These are phyloP conservation scores for Calonectria montana DNA, from an alignment of 2,329 filamentous ascomycete species.

Conservation along the genomic window DNA sequence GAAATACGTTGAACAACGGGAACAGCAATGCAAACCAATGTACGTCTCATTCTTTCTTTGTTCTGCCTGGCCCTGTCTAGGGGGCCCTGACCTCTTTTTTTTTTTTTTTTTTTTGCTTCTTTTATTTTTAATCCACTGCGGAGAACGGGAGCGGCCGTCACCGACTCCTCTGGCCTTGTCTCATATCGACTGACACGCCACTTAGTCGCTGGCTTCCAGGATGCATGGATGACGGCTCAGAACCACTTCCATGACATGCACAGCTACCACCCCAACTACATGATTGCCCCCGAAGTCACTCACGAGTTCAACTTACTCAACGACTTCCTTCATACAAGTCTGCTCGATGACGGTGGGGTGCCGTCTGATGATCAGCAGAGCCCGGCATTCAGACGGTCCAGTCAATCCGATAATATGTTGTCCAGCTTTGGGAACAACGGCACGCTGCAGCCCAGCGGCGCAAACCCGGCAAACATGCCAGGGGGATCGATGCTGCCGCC, in stretches of 20 bases:
- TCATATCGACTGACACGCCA: slow-evolving; percentile 42
- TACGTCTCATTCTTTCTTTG: slow-evolving; percentile 62
- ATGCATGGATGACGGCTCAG: slow-evolving; percentile 83
- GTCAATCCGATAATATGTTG: slow-evolving; percentile 61
- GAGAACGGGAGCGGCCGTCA: slow-evolving; percentile 38
- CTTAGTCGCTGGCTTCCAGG: slow-evolving; percentile 81
- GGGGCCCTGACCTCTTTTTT: slow-evolving; percentile 23
- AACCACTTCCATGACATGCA: slow-evolving; percentile 90
- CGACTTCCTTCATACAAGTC: slow-evolving; percentile 92
- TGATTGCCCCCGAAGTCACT: slow-evolving; percentile 91
- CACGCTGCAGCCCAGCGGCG: slow-evolving; percentile 37
- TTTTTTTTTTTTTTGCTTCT: slow-evolving; percentile 33
- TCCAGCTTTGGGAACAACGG: slow-evolving; percentile 60
- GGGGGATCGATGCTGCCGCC: slow-evolving; percentile 61
- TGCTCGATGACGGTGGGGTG: slow-evolving; percentile 84
- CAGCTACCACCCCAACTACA: slow-evolving; percentile 91
- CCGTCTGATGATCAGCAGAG: slow-evolving; percentile 74
- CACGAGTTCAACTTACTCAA: slow-evolving; percentile 98
- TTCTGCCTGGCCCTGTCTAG: slow-evolving; percentile 31
- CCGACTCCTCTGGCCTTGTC: slow-evolving; percentile 33
- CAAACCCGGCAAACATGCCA: slow-evolving; percentile 37
- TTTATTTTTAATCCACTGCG: slow-evolving; percentile 40
- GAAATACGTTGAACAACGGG: slow-evolving; percentile 64
- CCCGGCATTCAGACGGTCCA: slow-evolving; percentile 54
- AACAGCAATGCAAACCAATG: slow-evolving; percentile 77